Conservation (phyloP, 2,329 filamentous ascomycete genomes). For the Colletotrichum aenigma region DNA sequence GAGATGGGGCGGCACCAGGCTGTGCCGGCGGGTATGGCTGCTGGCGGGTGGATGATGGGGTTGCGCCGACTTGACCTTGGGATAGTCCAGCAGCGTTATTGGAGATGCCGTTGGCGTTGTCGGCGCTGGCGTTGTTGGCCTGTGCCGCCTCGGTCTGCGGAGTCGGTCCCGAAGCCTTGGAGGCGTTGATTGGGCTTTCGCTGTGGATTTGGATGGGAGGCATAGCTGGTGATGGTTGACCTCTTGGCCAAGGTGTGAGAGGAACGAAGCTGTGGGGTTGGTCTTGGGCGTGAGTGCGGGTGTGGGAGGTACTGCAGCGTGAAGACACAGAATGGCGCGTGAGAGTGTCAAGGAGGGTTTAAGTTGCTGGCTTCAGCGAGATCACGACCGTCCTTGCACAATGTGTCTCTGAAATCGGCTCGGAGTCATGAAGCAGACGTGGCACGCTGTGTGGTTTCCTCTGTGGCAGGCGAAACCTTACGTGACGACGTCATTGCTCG, state of each 20-base stretch:
- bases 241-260: conserved; percentile 1
- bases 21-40: conserved; percentile 45
- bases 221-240: conserved; percentile 42
- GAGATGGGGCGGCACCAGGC: conserved; percentile 49
- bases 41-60: conserved; percentile 24
- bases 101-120: neutral
- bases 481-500: conserved; percentile 19
- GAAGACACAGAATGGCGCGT: neutral
- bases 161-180: conserved; percentile 55
- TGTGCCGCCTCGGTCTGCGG: conserved; percentile 42
- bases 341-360: neutral
- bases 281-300: neutral
- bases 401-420: conserved; percentile 10
- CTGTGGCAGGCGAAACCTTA: conserved; percentile 18
- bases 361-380: neutral
- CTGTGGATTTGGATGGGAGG: conserved; percentile 65
- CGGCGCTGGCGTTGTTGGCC: neutral
- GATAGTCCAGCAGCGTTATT: neutral
- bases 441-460: conserved; percentile 18
- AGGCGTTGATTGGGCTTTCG: conserved; percentile 61
- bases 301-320: neutral
- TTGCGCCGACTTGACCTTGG: conserved; percentile 26
- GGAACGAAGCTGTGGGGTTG: neutral
- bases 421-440: conserved; percentile 18
- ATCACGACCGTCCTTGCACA: neutral